phyloP scores from a whole-genome alignment of 495 filamentous ascomycete species.

The Cairneyella variabilis region DNA sequence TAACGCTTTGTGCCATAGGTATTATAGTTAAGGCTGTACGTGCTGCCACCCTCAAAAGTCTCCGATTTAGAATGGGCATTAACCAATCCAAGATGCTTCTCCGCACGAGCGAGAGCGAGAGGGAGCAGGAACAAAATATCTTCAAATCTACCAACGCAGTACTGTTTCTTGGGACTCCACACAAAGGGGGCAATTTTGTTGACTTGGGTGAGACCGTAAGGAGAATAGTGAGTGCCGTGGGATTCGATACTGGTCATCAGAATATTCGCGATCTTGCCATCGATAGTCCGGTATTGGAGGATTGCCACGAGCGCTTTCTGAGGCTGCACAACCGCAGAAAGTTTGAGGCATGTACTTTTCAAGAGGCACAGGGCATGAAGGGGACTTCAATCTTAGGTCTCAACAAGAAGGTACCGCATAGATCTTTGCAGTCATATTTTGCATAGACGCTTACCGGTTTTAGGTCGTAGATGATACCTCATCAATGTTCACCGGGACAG shows the following conservation, averaged over 20 bases:
- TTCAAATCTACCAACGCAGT: slow-evolving; percentile 11
- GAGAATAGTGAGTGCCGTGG: slow-evolving; percentile 8
- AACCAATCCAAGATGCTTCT: slow-evolving; percentile 5
- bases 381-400: not conserved
- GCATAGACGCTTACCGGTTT: too few species aligned
- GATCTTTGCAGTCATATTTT: too few species aligned
- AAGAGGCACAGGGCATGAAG: slow-evolving; percentile 13
- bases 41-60: not conserved
- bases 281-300: slow-evolving; percentile 14
- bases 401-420: slow-evolving; percentile 11
- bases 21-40: slow-evolving; percentile 22
- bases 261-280: slow-evolving; percentile 11
- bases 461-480: too few species aligned
- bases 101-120: not conserved
- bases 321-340: slow-evolving; percentile 4
- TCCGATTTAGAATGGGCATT: not conserved
- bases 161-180: slow-evolving; percentile 23
- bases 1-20: not conserved
- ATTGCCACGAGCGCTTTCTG: slow-evolving; percentile 13
- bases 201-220: slow-evolving; percentile 7
- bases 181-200: slow-evolving; percentile 15
- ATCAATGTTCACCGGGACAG: too few species aligned
- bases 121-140: not conserved
- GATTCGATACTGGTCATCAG: slow-evolving; percentile 9
- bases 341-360: slow-evolving; percentile 16